Base-by-base conservation (phyloP, 2,329 filamentous ascomycete genomes). In the Penicillium sp. region DNA sequence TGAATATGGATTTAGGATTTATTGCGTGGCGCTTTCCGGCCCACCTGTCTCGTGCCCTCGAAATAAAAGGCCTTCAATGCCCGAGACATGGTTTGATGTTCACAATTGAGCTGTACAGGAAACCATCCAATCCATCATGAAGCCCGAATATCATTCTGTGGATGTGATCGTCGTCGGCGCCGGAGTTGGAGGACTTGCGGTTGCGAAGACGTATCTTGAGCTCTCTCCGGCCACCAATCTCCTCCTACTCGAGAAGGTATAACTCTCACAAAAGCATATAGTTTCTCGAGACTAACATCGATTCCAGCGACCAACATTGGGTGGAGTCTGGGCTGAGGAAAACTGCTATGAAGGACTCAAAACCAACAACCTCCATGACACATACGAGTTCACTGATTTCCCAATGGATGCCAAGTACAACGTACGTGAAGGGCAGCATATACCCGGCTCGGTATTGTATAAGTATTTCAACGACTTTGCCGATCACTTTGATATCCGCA, bases 301-400 rank as follows among this genome's bases (percentile, higher is more conserved):
- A 28, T 28, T 4, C 26, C 26, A 28, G 26, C 26, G 26, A 28
- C 26, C 26, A 28, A 81, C 81, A 0, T 65, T 86, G 4, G 89
- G 89, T 0, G 89, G 89, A 5, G 84, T 85, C 16, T 91, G 88
- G 89, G 81, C 84, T 9, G 76, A 83, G 57, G 75, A 87, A 38
- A 80, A 87, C 1, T 71, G 90, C 0, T 77, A 91, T 67, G 82
- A 84, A 0, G 85, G 83, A 1, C 78, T 92, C 51, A 87, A 84
- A 64, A 85, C 83, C 55, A 92, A 92, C 71, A 91, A 91, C 64
- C 80, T 89, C 68, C 69, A 86, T 12, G 88, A 88, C 3, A 87
- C 84, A 0, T 89, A 86, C 62, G 87, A 92, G 68, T 91, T 83
- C 64, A 83, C 83, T 0, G 89, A 90, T 63, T 90, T 89, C 58